Evolutionary conservation across 2,329 filamentous ascomycete genomes (phyloP).

Genomic region (Cercospora beticola): DNA sequence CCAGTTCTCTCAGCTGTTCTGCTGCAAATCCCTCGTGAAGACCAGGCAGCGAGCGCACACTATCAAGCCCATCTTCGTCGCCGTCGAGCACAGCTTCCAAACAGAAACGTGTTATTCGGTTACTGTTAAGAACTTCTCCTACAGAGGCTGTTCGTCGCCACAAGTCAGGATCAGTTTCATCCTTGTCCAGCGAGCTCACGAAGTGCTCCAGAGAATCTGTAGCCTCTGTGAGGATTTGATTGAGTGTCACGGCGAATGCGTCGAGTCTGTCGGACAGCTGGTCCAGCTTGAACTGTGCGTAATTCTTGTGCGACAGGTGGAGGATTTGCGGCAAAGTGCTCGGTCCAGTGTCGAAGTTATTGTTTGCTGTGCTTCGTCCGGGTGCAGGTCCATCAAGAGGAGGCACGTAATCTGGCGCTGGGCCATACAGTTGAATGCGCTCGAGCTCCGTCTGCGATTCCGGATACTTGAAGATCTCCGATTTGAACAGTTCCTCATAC

Average conservation of each 20-base stretch:
- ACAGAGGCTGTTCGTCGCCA: slow-evolving; percentile 63
- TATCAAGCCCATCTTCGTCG: slow-evolving; percentile 58
- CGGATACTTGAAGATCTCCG: slow-evolving; percentile 90
- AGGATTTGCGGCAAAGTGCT: slow-evolving; percentile 85
- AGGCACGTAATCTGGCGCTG: slow-evolving; percentile 44
- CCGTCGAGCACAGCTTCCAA: slow-evolving; percentile 63
- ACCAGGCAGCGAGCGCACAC: slow-evolving; percentile 57
- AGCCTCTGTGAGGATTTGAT: slow-evolving; percentile 37
- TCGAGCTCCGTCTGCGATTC: slow-evolving; percentile 84
- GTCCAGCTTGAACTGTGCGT: slow-evolving; percentile 89
- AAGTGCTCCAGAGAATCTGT: slow-evolving; percentile 54
- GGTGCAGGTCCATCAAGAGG: slow-evolving; percentile 34
- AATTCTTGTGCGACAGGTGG: slow-evolving; percentile 92
- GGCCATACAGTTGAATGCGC: slow-evolving; percentile 59
- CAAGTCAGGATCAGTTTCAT: slow-evolving; percentile 63
- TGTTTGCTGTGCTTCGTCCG: slow-evolving; percentile 42
- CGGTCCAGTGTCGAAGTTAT: slow-evolving; percentile 67
- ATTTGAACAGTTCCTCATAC: slow-evolving; percentile 81
- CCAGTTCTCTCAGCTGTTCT: slow-evolving; percentile 51
- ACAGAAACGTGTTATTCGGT: slow-evolving; percentile 60
- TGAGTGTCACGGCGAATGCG: slow-evolving; percentile 28
- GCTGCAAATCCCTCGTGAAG: slow-evolving; percentile 56
- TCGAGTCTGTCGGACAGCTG: slow-evolving; percentile 32
- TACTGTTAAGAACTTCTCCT: slow-evolving; percentile 57
- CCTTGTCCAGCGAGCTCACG: slow-evolving; percentile 62